phyloP scores from a whole-genome alignment of 257 asterid genomes.

The Plantago elongata region DNA sequence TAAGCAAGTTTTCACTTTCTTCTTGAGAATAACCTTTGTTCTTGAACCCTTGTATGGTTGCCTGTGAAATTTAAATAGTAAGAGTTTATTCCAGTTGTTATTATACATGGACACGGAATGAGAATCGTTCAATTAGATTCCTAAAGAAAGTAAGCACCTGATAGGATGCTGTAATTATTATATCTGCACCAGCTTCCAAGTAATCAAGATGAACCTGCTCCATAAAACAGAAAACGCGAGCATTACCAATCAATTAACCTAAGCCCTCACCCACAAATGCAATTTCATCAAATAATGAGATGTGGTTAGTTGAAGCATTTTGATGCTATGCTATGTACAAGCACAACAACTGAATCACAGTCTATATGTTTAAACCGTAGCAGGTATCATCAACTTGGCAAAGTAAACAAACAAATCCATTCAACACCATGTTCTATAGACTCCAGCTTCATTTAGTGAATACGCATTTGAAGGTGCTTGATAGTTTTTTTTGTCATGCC shows the following conservation, averaged over 20 bases:
- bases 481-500: too few relatives aligned
- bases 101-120: constrained; percentile 1
- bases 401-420: neutral
- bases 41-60: constrained; percentile 85
- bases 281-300: neutral
- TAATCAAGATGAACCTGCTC: constrained; percentile 92
- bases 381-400: too few relatives aligned
- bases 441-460: too few relatives aligned
- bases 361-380: too few relatives aligned
- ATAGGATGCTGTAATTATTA: constrained; percentile 77
- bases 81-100: constrained; percentile 13
- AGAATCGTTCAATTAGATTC: constrained; percentile 10
- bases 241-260: constrained; percentile 1
- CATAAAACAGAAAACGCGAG: constrained; percentile 21
- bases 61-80: constrained; percentile 41
- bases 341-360: constrained; percentile 3
- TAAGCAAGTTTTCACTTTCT: constrained; percentile 68
- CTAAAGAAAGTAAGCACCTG: constrained; percentile 40
- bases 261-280: neutral
- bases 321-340: neutral
- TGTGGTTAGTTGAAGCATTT: neutral
- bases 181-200: constrained; percentile 91
- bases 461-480: too few relatives aligned
- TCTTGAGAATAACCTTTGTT: constrained; percentile 73
- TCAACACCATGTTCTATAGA: neutral